These are phyloP conservation scores for Dimocarpus longan DNA, from an alignment of 345 rosid species.

Conservation along the genomic window DNA sequence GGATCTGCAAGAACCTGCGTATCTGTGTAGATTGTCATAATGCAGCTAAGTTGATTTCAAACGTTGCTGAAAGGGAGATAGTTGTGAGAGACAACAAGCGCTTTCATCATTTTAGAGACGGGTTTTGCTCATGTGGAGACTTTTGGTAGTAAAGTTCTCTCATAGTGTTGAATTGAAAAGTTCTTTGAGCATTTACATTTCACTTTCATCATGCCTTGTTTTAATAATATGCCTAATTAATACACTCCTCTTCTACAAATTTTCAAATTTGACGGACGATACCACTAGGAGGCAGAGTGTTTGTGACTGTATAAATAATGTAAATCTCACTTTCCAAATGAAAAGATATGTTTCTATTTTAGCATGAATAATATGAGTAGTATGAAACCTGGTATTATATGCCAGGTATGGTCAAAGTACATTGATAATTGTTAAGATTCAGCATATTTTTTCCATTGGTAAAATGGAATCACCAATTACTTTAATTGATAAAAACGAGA, in stretches of 20 bases:
- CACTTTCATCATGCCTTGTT: not conserved
- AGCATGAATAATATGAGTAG: too few relatives aligned
- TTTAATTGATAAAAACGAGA: too few relatives aligned
- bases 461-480: too few relatives aligned
- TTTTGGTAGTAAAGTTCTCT: constrained; percentile 29
- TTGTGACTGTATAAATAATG: not conserved
- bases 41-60: constrained; percentile 58
- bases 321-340: not conserved
- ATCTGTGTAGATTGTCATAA: constrained; percentile 70
- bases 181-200: not conserved
- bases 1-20: constrained; percentile 64
- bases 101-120: constrained; percentile 68
- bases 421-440: too few relatives aligned
- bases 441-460: too few relatives aligned
- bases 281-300: too few relatives aligned
- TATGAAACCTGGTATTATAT: too few relatives aligned
- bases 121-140: constrained; percentile 53
- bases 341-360: too few relatives aligned
- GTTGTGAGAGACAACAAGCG: constrained; percentile 65
- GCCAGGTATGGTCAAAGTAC: too few relatives aligned
- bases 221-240: too few relatives aligned
- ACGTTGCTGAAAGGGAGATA: constrained; percentile 53
- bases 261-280: not conserved
- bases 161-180: not conserved
- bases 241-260: not conserved